Conservation (phyloP, 148 eudicot species). For the Rhododendron griersonianum region DNA sequence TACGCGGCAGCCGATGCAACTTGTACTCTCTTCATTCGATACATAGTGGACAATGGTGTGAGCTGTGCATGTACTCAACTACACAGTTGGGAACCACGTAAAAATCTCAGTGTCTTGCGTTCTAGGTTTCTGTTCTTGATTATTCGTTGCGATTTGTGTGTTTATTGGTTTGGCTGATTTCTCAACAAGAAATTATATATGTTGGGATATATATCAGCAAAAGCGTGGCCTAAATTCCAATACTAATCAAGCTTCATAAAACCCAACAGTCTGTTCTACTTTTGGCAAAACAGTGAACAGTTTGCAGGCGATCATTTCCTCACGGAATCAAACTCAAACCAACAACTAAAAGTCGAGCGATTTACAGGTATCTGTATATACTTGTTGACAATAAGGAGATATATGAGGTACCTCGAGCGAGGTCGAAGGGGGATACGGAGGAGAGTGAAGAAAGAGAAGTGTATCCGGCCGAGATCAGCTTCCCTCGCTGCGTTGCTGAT, state of each 20-base stretch:
- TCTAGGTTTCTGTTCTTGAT: not conserved
- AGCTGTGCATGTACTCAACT: not conserved
- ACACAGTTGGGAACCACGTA: not conserved
- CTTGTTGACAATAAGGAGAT: not conserved
- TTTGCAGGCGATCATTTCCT: not conserved
- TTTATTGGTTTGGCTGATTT: not conserved
- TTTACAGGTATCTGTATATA: not conserved
- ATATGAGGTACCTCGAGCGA: slow-evolving; percentile 50
- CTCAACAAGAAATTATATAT: not conserved
- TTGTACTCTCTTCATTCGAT: not conserved
- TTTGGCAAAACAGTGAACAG: slow-evolving; percentile 1
- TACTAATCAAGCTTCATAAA: not conserved
- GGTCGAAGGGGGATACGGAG: slow-evolving; percentile 46
- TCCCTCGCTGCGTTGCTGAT: slow-evolving; percentile 66
- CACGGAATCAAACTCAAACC: not conserved
- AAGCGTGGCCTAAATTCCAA: not conserved
- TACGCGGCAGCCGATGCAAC: not conserved
- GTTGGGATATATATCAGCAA: not conserved
- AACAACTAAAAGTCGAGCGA: not conserved
- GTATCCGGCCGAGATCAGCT: slow-evolving; percentile 76
- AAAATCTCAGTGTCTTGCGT: not conserved
- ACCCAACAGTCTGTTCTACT: not conserved
- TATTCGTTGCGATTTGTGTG: not conserved
- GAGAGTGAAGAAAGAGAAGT: slow-evolving; percentile 66
- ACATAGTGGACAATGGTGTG: not conserved